Conservation (phyloP, 2,329 filamentous ascomycete genomes). For the Daldinia eschscholtzii region DNA sequence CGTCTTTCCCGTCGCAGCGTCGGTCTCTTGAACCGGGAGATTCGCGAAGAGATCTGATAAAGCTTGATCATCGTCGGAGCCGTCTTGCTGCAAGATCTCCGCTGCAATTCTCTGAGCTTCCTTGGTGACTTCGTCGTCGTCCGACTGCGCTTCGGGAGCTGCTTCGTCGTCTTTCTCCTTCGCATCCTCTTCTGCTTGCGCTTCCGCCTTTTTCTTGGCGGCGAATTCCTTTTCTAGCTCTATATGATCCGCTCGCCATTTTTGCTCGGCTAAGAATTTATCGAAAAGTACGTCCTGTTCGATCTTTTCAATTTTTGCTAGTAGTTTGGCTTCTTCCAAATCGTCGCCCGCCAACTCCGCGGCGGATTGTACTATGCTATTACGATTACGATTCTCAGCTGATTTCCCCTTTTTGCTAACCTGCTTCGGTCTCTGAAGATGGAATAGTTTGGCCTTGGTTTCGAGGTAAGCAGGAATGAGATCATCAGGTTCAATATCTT, state of each 20-base stretch:
- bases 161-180: slow-evolving; percentile 49
- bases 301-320: slow-evolving; percentile 80
- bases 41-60: slow-evolving; percentile 70
- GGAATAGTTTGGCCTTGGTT: slow-evolving; percentile 76
- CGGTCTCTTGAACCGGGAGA: slow-evolving; percentile 71
- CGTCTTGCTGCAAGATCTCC: slow-evolving; percentile 67
- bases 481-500: slow-evolving; percentile 80
- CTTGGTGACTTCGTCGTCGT: slow-evolving; percentile 63
- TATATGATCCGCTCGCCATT: slow-evolving; percentile 72
- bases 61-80: slow-evolving; percentile 66
- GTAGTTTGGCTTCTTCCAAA: slow-evolving; percentile 72
- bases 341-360: slow-evolving; percentile 51
- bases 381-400: slow-evolving; percentile 34
- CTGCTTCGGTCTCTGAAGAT: slow-evolving; percentile 67
- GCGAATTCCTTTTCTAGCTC: slow-evolving; percentile 73
- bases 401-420: slow-evolving; percentile 57
- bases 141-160: slow-evolving; percentile 46
- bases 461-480: slow-evolving; percentile 82
- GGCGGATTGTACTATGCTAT: slow-evolving; percentile 7
- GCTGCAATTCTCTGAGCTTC: slow-evolving; percentile 71
- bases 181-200: slow-evolving; percentile 51
- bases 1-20: slow-evolving; percentile 69
- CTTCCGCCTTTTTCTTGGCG: slow-evolving; percentile 56
- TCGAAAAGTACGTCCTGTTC: slow-evolving; percentile 85
- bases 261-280: slow-evolving; percentile 70